phyloP scores from a whole-genome alignment of 306 rosid genomes.

The Albizia julibrissin region DNA sequence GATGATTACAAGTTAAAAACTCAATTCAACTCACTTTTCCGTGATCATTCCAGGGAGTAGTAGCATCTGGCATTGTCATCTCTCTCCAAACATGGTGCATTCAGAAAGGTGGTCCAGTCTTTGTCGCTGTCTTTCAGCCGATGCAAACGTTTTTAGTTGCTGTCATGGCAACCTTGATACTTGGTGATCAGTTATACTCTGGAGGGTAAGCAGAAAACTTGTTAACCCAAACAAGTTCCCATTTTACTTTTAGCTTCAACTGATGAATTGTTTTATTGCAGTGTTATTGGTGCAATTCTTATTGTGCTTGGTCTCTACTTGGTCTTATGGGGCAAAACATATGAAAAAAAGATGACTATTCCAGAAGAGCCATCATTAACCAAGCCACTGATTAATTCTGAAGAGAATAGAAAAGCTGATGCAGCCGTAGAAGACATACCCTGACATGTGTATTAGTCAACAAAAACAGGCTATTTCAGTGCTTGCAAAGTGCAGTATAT shows the following conservation, averaged over 20 bases:
- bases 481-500: background rate
- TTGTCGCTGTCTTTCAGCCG: slow-evolving; percentile 74
- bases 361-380: slow-evolving; percentile 37
- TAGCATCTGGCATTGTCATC: slow-evolving; percentile 49
- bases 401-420: slow-evolving; percentile 29
- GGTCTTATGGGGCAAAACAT: slow-evolving; percentile 67
- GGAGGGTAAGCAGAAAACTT: slow-evolving; percentile 54
- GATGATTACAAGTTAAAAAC: background rate
- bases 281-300: slow-evolving; percentile 62
- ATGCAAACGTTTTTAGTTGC: slow-evolving; percentile 68
- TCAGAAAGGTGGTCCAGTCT: slow-evolving; percentile 65
- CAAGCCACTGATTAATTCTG: slow-evolving; percentile 49
- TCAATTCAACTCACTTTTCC: background rate
- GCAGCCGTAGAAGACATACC: slow-evolving; percentile 47
- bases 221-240: background rate
- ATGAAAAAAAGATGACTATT: slow-evolving; percentile 35
- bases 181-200: slow-evolving; percentile 56
- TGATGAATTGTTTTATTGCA: slow-evolving; percentile 27
- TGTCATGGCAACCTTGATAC: slow-evolving; percentile 59
- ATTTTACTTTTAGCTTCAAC: background rate
- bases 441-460: slow-evolving; percentile 29
- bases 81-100: slow-evolving; percentile 63
- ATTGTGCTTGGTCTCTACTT: slow-evolving; percentile 63
- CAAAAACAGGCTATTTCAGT: background rate
- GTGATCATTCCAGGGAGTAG: slow-evolving; percentile 43